A percentile compares a stretch with the other conserved stretches of the same genome.
Conservation (phyloP, 306 rosid genomes). For the Prunus davidiana region DNA sequence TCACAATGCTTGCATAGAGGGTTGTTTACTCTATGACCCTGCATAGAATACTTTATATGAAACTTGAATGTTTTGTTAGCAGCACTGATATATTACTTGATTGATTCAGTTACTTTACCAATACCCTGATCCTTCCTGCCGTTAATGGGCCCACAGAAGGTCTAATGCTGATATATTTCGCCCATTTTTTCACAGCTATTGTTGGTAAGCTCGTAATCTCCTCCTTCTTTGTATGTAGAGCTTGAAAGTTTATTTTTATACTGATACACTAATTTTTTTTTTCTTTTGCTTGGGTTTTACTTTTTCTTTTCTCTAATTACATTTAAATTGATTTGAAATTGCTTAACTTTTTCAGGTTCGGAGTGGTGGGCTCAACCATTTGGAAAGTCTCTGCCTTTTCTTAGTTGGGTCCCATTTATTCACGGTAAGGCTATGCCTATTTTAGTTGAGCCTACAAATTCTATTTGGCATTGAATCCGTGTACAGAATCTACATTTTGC, state of each 20-base stretch:
- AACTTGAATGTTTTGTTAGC: background rate
- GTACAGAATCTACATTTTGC: background rate
- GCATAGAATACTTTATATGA: background rate
- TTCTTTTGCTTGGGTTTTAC: background rate
- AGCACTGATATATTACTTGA: conserved; percentile 25
- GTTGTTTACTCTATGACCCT: background rate
- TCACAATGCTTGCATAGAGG: background rate
- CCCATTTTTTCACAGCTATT: conserved; percentile 73
- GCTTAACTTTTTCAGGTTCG: conserved; percentile 56
- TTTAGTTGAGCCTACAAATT: conserved; percentile 2
- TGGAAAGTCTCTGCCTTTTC: conserved; percentile 66
- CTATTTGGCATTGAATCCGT: background rate
- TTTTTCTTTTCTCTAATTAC: background rate
- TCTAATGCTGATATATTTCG: conserved; percentile 68
- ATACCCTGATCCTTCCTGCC: conserved; percentile 82
- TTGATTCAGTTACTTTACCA: conserved; percentile 80
- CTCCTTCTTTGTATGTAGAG: background rate
- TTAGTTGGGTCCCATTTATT: conserved; percentile 72
- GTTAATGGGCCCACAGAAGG: conserved; percentile 98
- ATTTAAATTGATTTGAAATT: background rate
- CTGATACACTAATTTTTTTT: background rate
- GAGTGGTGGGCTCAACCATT: conserved; percentile 85
- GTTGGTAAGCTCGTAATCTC: conserved; percentile 63
- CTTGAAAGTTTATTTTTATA: conserved; percentile 5
- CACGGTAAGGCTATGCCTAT: conserved; percentile 44